These are phyloP conservation scores for Lepiota subincarnata DNA, from an alignment of 768 basidiomycete genomes.

Conservation along the genomic window DNA sequence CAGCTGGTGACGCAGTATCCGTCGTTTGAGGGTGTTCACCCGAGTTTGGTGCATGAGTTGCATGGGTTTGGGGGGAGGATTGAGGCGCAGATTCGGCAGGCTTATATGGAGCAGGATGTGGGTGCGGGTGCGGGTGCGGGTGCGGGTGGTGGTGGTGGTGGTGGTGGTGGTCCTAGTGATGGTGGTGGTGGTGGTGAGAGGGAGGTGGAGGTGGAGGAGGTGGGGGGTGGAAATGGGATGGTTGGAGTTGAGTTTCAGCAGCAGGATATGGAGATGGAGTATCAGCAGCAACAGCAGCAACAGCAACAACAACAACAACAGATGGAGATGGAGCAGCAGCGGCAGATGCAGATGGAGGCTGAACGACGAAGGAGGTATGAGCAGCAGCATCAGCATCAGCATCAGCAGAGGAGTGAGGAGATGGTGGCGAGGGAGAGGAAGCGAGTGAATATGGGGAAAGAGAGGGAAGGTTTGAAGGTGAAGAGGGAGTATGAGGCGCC, in stretches of 20 bases:
- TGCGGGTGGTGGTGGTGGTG: slow-evolving; percentile 24
- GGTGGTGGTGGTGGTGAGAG: slow-evolving; percentile 21
- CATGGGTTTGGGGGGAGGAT: slow-evolving; percentile 54
- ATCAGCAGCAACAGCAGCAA: slow-evolving; percentile 19
- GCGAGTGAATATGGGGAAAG: slow-evolving; percentile 9
- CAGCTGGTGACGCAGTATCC: slow-evolving; percentile 30
- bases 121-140: slow-evolving; percentile 21
- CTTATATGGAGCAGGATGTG: slow-evolving; percentile 25
- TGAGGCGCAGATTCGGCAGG: slow-evolving; percentile 44
- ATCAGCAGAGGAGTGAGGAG: slow-evolving; percentile 18
- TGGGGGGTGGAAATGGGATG: slow-evolving; percentile 16
- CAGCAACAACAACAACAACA: slow-evolving; percentile 27
- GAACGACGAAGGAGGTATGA: slow-evolving; percentile 18
- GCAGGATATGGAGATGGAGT: slow-evolving; percentile 16
- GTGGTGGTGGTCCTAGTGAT: slow-evolving; percentile 23
- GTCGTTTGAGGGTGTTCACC: slow-evolving; percentile 49
- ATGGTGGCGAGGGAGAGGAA: slow-evolving; percentile 15
- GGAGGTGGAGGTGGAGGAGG: slow-evolving; percentile 15
- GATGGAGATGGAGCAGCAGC: slow-evolving; percentile 23
- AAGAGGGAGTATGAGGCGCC: slow-evolving; percentile 12
- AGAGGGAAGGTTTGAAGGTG: slow-evolving; percentile 9
- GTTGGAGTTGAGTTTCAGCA: slow-evolving; percentile 20
- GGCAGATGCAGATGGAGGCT: slow-evolving; percentile 20
- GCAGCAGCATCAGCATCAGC: slow-evolving; percentile 18
- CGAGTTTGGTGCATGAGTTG: slow-evolving; percentile 52